Base-by-base conservation (phyloP, 768 basidiomycete genomes). In the Suillus ampliporus region DNA sequence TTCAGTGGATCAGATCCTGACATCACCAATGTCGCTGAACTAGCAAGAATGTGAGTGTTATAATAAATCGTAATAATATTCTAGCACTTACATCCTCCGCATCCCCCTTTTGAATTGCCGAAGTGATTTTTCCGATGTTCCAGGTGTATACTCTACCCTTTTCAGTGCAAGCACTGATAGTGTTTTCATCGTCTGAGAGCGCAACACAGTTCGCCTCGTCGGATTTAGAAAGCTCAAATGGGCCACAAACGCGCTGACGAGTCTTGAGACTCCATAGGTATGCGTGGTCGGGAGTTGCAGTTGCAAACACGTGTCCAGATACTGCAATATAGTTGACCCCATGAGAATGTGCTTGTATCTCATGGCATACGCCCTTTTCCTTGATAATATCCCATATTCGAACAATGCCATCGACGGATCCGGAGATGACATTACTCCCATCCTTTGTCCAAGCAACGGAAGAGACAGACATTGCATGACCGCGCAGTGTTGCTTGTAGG, bases 381-480 rank as follows among this genome's bases (percentile, higher is more conserved):
- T 34, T 19, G 15, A 19, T 1, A 23, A 47, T 23, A 21, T 50
- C 58, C 58, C 58, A 59, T 35, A 59, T 35, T 47, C 58, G 47
- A 47, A 52, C 34, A 34, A 46, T 59, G 13, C 19, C 5, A 19
- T 59, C 47, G n/a, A 21, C 14, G 21, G 58, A 59, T 15, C 58
- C 58, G 3, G 44, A 47, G 4, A 59, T 59, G n/a, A 52, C 5
- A 17, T 17, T 23, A 52, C 6, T 43, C 14, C 43, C 58, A 44
- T 59, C 58, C 19, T 34, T 44, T 6, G 31, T 47, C 43, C 37
- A 59, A 50, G 19, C 47, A 23, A 59, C 44, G 11, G 58, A 59
- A 23, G 47, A 59, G 9, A 59, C 46, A 1, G 35, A 4, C 34
- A 34, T 35, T 3, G 31, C 35, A 10, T 59, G 58, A 17, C 44